phyloP scores from a whole-genome alignment of 2,329 filamentous ascomycete genomes.

The Fusarium sp. region DNA sequence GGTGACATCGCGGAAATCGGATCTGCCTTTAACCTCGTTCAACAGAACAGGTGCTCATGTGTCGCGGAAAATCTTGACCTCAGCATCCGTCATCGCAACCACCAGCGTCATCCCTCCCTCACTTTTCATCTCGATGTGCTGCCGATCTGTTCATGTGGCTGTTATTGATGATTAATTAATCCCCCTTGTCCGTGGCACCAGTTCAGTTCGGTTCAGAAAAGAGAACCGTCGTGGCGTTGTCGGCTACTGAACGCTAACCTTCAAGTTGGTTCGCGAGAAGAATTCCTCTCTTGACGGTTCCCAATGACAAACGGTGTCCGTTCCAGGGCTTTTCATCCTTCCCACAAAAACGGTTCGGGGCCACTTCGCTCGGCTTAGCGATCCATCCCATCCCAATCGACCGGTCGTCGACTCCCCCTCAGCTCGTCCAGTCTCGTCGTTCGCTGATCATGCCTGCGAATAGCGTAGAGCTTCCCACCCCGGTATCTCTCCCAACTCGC shows the following conservation, averaged over 20 bases:
- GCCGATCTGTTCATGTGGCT: neutral
- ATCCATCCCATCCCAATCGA: constrained; percentile 9
- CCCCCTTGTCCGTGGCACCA: constrained; percentile 4
- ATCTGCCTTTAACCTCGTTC: constrained; percentile 36
- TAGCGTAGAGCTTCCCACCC: constrained; percentile 31
- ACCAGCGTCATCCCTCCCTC: constrained; percentile 11
- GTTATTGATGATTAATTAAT: neutral
- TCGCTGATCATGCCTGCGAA: constrained; percentile 32
- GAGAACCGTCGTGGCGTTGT: constrained; percentile 12
- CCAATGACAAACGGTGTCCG: neutral
- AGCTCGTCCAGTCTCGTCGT: neutral
- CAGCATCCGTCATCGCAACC: constrained; percentile 18
- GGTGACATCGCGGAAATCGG: constrained; percentile 44
- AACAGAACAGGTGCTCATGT: constrained; percentile 17
- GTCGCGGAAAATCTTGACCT: constrained; percentile 33
- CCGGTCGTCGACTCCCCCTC: constrained; percentile 5
- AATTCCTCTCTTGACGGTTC: constrained; percentile 4
- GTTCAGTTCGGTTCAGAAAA: neutral
- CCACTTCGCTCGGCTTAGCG: constrained; percentile 15
- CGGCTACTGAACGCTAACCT: constrained; percentile 23
- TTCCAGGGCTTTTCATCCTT: neutral
- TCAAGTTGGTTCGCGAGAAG: constrained; percentile 6
- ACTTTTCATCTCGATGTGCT: neutral
- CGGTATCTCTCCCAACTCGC: constrained; percentile 38
- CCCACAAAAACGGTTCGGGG: constrained; percentile 3